Conservation (phyloP, 192 early-diverging fungal genomes). For the Cetraspora pellucida region DNA sequence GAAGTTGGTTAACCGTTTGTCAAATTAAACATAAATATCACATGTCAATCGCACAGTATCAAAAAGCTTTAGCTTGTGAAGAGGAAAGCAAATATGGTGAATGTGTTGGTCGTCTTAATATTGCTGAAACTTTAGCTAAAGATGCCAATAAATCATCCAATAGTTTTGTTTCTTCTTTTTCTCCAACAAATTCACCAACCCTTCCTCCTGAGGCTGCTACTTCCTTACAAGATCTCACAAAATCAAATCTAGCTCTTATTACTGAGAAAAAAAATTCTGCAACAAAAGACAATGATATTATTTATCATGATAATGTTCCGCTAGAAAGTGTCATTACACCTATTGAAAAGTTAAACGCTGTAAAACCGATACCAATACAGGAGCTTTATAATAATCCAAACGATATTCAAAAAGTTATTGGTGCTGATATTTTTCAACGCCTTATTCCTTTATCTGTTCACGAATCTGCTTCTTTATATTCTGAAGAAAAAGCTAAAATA, state of each 20-base stretch:
- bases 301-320: conserved; percentile 90
- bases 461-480: conserved; percentile 90
- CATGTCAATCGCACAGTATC: conserved; percentile 83
- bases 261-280: conserved; percentile 71
- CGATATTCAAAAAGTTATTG: conserved; percentile 85
- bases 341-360: conserved; percentile 85
- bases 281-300: conserved; percentile 91
- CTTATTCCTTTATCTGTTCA: conserved; percentile 94
- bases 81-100: conserved; percentile 84
- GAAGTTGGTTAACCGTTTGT: conserved; percentile 79
- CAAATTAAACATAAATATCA: conserved; percentile 93
- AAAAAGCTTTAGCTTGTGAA: conserved; percentile 77
- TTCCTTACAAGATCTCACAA: conserved; percentile 75
- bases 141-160: conserved; percentile 81
- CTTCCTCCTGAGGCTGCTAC: conserved; percentile 67
- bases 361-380: conserved; percentile 75
- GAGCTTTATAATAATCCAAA: conserved; percentile 65
- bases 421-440: conserved; percentile 83
- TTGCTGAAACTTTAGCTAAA: conserved; percentile 82
- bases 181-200: conserved; percentile 61
- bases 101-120: conserved; percentile 71
- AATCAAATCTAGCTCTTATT: conserved; percentile 63
- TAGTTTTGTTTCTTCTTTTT: conserved; percentile 63
- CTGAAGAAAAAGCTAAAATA: conserved; percentile 95
- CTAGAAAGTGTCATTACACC: conserved; percentile 75